These are phyloP conservation scores for Acidiella bohemica DNA, from an alignment of 495 filamentous ascomycete genomes.

Conservation along the genomic window DNA sequence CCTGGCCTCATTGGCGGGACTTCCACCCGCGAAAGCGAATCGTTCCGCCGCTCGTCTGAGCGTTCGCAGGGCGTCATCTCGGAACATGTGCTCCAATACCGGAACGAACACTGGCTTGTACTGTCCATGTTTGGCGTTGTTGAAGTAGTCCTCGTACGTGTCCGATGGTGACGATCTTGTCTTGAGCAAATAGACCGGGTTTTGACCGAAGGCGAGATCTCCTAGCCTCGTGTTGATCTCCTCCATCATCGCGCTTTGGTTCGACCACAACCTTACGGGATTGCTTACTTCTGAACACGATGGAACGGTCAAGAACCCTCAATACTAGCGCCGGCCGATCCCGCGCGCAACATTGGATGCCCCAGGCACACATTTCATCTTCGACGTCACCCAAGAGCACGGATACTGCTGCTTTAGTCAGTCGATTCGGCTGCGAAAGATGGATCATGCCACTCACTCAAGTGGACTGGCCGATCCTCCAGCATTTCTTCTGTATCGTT, in stretches of 20 bases:
- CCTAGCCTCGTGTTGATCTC: conserved; percentile 7
- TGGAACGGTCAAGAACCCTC: too few relatives aligned
- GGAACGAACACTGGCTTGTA: conserved; percentile 65
- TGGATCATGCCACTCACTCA: conserved; percentile 14
- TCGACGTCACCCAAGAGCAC: conserved; percentile 1
- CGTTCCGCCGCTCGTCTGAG: conserved; percentile 16
- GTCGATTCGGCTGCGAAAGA: too few relatives aligned
- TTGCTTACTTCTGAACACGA: too few relatives aligned
- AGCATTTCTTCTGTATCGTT: conserved; percentile 20
- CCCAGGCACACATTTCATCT: not conserved
- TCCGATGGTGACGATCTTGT: conserved; percentile 68
- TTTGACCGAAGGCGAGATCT: conserved; percentile 11
- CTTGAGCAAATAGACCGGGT: conserved; percentile 71
- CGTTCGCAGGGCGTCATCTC: conserved; percentile 33
- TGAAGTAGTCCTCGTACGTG: conserved; percentile 66
- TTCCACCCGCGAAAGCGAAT: conserved; percentile 19
- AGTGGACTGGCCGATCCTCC: conserved; percentile 20
- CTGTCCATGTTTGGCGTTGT: conserved; percentile 28
- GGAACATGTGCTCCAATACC: conserved; percentile 62
- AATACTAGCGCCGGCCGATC: not conserved
- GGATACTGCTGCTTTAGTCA: too few relatives aligned
- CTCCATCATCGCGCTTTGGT: conserved; percentile 10
- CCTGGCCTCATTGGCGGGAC: conserved; percentile 5
- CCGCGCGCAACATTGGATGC: not conserved
- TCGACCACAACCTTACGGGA: too few relatives aligned